Conservation (phyloP, 106 monocot species). For the Acorus calamus region DNA sequence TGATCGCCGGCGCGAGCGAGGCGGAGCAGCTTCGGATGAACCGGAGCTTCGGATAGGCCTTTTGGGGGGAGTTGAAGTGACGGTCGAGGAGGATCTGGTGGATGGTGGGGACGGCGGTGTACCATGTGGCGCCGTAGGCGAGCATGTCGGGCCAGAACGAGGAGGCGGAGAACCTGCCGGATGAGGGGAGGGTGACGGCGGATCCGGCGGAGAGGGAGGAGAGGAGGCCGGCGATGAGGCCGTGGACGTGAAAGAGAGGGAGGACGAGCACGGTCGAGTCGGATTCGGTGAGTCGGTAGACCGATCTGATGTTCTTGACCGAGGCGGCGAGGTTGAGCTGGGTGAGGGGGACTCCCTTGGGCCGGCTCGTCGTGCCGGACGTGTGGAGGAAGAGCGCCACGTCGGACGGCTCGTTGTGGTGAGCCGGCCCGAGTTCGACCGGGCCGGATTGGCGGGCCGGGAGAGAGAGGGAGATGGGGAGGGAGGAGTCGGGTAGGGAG, state of each 20-base stretch:
- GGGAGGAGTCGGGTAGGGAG: slow-evolving; percentile 16
- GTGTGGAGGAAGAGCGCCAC: slow-evolving; percentile 96
- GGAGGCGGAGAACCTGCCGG: slow-evolving; percentile 79
- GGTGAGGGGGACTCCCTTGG: slow-evolving; percentile 86
- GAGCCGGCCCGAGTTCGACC: too few species aligned
- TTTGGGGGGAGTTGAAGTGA: slow-evolving; percentile 47
- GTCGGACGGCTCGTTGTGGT: slow-evolving; percentile 39
- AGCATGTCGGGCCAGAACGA: slow-evolving; percentile 88
- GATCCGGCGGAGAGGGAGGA: slow-evolving; percentile 54
- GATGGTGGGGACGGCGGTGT: slow-evolving; percentile 91
- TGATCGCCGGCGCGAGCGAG: slow-evolving; percentile 60
- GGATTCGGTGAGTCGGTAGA: slow-evolving; percentile 45
- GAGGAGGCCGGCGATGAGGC: slow-evolving; percentile 68
- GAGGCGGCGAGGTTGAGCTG: slow-evolving; percentile 79
- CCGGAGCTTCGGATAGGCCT: slow-evolving; percentile 58
- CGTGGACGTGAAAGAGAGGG: slow-evolving; percentile 95
- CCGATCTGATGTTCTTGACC: slow-evolving; percentile 50
- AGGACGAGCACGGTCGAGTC: slow-evolving; percentile 88
- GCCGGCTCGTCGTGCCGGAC: slow-evolving; percentile 92
- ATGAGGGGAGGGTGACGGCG: slow-evolving; percentile 42
- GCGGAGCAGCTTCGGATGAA: slow-evolving; percentile 98
- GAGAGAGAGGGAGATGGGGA: slow-evolving; percentile 23
- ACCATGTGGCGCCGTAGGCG: slow-evolving; percentile 66
- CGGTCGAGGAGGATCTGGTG: slow-evolving; percentile 95
- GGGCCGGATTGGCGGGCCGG: background rate